Evolutionary conservation across 148 eudicot species (phyloP), one percentile per base, ranked within the genome.

Genomic region (Chenopodium quinoa): DNA sequence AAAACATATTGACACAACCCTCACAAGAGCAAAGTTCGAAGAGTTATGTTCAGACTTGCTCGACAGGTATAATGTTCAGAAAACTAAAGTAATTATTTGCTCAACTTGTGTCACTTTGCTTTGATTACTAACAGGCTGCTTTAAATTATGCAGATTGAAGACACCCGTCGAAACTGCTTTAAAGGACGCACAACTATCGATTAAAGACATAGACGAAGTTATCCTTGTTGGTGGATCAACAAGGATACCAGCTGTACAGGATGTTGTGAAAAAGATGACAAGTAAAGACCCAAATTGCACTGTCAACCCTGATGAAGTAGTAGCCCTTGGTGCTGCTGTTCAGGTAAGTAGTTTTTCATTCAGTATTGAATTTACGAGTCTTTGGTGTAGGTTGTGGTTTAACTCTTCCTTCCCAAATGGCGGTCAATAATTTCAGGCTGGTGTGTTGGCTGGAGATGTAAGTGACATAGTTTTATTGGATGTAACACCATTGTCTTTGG

Each of bases 31-130:
- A 17, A 93, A 92, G 80, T 95, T 93, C 79, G 98, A 95, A 82
- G 98, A 95, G 71, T 75, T 95, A 63, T 95, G 97, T 83, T 91
- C 97, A 27, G 96, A 93, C 85, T 83, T 95, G 85, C 96, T 95
- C 69, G 97, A 93, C 84, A 93, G 98, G 98, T 94, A 86, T 20
- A 6, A 27, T 27, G 4, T 25, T 56, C 9, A 23, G 25, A n/a
- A 20, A 34, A 17, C 60, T 20, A 11, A 23, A 47, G 14, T n/a
- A 68, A 1, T 32, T 29, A 7, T 44, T 12, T 37, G 56, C 16
- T 47, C 46, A 16, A 9, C 20, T 40, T 34, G 20, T 71, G 9
- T n/a, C 0, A 19, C 23, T 72, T 44, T 46, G 13, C 1, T 44
- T 37, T 20, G 10, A 2, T 44, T 37, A 37, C 17, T 72, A 9